Evolutionary conservation across 1,284 basidiomycete species (phyloP), one percentile per base, ranked within the genome.

Genomic region (Microbotryum silenes-acaulis): DNA sequence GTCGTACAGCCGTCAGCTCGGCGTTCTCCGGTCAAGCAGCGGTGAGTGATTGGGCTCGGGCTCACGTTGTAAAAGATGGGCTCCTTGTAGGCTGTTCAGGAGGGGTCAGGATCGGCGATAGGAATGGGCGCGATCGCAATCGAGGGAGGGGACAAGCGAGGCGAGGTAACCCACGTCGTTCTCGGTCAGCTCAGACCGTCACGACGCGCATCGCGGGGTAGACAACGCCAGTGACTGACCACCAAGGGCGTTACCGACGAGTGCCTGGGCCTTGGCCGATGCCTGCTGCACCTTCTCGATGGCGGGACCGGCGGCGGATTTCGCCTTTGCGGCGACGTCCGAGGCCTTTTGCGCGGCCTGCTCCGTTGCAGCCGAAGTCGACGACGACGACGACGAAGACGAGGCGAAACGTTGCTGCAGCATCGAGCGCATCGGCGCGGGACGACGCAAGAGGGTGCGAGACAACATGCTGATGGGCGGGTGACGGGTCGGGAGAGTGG

Each of bases 1-100:
- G 64, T 70, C 69, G 68, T 71, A 72, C 63, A 71, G 63, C 62
- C 70, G 60, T 33, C 70, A 67, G 53, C 72, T 71, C 9, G 70
- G 61, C 59, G 10, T 8, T 25, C 16, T 37, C 6, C 21, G 29
- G 29, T n/a, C 51, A 42, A 42, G 48, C 25, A 5, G 6, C 10
- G 12, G 1, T 23, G 3, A 8, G 23, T 49, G 4, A 31, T 49
- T 49, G 10, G 25, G 31, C 66, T 54, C 44, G 10, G 25, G 31
- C 66, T 54, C 44, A 88, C 79, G 80, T 93, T 92, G 81, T 91
- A 93, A 33, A 83, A 70, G 57, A 93, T 70, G 20, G 91, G 91
- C 74, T 89, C 81, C 68, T 84, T 83, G 80, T 92, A 91, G 37
- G 84, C 91, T 93, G 73, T 18, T 44, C 14, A 9, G 31, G 10